These are phyloP conservation scores for Kodamaea plutei DNA, from an alignment of 1,139 yeast genomes.

Conservation along the genomic window DNA sequence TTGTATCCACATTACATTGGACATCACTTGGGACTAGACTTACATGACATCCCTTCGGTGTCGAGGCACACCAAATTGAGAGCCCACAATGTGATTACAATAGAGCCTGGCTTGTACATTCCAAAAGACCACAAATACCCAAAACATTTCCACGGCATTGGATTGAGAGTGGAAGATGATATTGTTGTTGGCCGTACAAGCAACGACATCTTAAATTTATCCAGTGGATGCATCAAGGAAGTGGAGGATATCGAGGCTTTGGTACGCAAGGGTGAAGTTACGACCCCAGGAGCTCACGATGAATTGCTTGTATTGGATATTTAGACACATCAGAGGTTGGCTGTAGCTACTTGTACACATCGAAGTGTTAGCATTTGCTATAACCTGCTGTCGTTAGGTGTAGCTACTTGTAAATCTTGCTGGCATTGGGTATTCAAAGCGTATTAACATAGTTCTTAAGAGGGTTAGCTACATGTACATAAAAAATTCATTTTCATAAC, in stretches of 20 bases:
- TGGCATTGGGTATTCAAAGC: too few relatives aligned
- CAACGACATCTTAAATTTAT: conserved; percentile 52
- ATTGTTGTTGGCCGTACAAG: conserved; percentile 64
- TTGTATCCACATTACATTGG: conserved; percentile 95
- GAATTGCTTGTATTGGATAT: conserved; percentile 46
- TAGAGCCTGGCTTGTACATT: conserved; percentile 92
- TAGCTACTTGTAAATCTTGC: too few relatives aligned
- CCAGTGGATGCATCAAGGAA: conserved; percentile 83
- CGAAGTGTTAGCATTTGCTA: too few relatives aligned
- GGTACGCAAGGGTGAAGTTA: conserved; percentile 52
- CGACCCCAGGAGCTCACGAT: conserved; percentile 45
- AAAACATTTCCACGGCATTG: conserved; percentile 77
- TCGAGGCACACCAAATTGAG: conserved; percentile 49
- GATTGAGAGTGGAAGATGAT: conserved; percentile 93
- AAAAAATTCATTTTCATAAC: too few relatives aligned
- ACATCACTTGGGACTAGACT: conserved; percentile 90
- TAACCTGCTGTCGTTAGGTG: too few relatives aligned
- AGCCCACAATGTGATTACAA: conserved; percentile 76
- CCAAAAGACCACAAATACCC: conserved; percentile 73
- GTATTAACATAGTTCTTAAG: too few relatives aligned
- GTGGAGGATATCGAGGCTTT: conserved; percentile 77
- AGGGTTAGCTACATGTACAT: too few relatives aligned
- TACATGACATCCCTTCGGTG: conserved; percentile 74
- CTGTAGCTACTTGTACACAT: too few relatives aligned
- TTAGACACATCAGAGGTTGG: conserved; percentile 12